A percentile compares a stretch with the other conserved stretches of the same genome.
Conservation (phyloP, 495 filamentous ascomycete genomes). For the Penicillium longicatenatum region DNA sequence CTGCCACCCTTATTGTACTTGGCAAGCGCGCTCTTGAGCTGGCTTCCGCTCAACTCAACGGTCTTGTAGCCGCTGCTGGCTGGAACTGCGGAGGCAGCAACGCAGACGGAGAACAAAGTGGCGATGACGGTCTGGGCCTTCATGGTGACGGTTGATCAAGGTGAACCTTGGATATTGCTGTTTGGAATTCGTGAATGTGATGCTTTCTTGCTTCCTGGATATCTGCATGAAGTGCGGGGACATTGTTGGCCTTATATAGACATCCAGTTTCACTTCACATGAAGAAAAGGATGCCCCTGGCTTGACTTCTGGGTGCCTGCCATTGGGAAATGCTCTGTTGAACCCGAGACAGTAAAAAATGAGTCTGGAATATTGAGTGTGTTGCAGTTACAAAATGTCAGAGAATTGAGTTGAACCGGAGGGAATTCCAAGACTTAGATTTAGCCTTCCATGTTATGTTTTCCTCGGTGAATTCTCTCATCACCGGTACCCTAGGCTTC, state of each 20-base stretch:
- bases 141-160: slow-evolving; percentile 10
- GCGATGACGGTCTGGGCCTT: slow-evolving; percentile 13
- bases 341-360: slow-evolving; percentile 1
- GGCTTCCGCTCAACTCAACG: slow-evolving; percentile 8
- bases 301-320: background rate
- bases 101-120: slow-evolving; percentile 9
- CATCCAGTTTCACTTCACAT: background rate
- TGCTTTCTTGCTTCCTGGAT: background rate
- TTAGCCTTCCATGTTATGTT: background rate
- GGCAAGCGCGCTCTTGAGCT: slow-evolving; percentile 15
- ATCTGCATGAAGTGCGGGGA: background rate
- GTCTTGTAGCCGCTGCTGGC: background rate
- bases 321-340: background rate
- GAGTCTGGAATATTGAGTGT: background rate
- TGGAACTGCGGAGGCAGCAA: slow-evolving; percentile 10
- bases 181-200: background rate
- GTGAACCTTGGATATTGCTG: background rate
- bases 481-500: background rate
- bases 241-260: background rate
- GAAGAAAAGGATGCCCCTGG: background rate
- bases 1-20: background rate
- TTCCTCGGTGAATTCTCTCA: background rate
- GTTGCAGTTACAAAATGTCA: slow-evolving; percentile 3
- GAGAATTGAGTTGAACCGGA: background rate
- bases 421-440: background rate